Conservation (phyloP, 495 filamentous ascomycete species). For the Cladorrhinum samala region DNA sequence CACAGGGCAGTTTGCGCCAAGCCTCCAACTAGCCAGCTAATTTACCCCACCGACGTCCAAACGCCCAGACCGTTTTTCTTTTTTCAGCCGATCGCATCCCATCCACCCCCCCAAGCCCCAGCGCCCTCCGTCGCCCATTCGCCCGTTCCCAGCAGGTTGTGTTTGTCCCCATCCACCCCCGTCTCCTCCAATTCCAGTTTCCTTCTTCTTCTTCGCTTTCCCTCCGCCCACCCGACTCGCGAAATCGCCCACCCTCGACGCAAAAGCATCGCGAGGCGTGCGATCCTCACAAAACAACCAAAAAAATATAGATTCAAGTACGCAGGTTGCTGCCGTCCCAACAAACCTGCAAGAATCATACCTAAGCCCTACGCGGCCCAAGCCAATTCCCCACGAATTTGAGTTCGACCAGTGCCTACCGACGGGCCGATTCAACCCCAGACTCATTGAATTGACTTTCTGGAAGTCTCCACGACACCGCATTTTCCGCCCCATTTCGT, state of each 20-base stretch:
- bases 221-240: constrained; percentile 1
- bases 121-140: background rate
- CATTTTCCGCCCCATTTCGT: constrained; percentile 15
- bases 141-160: constrained; percentile 1
- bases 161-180: constrained; percentile 1
- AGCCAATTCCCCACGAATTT: constrained; percentile 8
- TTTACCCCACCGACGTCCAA: too few relatives aligned
- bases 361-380: too few relatives aligned
- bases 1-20: background rate
- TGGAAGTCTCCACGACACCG: constrained; percentile 30
- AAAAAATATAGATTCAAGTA: too few relatives aligned
- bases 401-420: constrained; percentile 3
- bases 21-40: background rate
- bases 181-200: constrained; percentile 6
- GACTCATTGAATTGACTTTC: constrained; percentile 22
- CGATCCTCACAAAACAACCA: too few relatives aligned
- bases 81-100: background rate
- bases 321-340: too few relatives aligned
- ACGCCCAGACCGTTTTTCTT: background rate
- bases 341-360: too few relatives aligned
- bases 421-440: constrained; percentile 32
- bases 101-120: background rate
- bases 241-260: background rate
- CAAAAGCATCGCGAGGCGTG: too few relatives aligned
- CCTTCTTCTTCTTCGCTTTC: constrained; percentile 7